Evolutionary conservation across 148 eudicot species (phyloP).

Genomic region (Rhododendron henanense): DNA sequence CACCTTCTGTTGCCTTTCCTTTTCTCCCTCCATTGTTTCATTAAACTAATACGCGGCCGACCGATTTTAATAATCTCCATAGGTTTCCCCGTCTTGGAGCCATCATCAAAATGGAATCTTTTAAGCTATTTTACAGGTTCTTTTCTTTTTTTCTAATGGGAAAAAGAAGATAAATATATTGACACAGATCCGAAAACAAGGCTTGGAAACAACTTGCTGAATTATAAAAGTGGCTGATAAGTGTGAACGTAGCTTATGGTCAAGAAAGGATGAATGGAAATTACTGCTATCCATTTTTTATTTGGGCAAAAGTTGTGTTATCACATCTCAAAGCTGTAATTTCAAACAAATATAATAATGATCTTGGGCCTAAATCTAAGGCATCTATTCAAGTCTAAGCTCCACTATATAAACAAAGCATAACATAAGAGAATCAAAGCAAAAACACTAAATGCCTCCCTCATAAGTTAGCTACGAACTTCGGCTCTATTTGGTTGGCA

Average conservation of each 20-base stretch:
- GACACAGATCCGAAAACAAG: not conserved
- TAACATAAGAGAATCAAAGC: not conserved
- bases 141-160: not conserved
- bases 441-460: not conserved
- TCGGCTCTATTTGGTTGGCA: not conserved
- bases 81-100: not conserved
- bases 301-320: not conserved
- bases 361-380: not conserved
- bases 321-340: not conserved
- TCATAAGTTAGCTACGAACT: not conserved
- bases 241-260: not conserved
- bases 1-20: not conserved
- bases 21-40: not conserved
- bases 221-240: not conserved
- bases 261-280: not conserved
- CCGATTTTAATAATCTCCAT: not conserved
- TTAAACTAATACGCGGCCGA: not conserved
- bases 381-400: not conserved
- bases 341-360: not conserved
- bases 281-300: not conserved
- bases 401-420: not conserved
- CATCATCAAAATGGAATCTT: slow-evolving; percentile 12
- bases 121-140: slow-evolving; percentile 1
- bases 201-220: not conserved
- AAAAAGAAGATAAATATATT: not conserved